Conservation (phyloP, 2,329 filamentous ascomycete species). For the Pyrenochaeta sp. region DNA sequence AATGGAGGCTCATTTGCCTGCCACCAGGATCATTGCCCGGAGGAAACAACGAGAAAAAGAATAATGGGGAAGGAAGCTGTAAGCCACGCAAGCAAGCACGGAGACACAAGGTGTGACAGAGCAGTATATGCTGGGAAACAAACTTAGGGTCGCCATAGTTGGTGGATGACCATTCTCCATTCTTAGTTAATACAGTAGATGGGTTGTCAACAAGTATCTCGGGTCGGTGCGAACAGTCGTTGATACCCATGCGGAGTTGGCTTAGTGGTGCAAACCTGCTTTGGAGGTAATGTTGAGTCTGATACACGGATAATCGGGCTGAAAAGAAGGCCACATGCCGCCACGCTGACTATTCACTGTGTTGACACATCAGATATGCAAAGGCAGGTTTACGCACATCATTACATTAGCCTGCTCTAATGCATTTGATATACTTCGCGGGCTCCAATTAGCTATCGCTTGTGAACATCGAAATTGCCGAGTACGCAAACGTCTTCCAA, state of each 20-base stretch:
- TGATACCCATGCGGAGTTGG: neutral
- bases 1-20: neutral
- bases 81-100: neutral
- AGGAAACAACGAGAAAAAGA: neutral
- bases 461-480: neutral
- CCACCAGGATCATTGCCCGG: neutral
- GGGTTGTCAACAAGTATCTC: neutral
- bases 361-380: neutral
- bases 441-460: neutral
- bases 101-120: constrained; percentile 33
- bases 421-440: neutral
- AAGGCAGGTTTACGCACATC: neutral
- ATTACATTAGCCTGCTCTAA: neutral
- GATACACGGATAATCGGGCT: neutral
- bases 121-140: constrained; percentile 34
- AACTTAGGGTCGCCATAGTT: constrained; percentile 21
- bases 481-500: neutral
- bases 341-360: neutral
- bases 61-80: neutral
- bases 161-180: constrained; percentile 16
- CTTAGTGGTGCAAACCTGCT: no score
- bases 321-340: neutral
- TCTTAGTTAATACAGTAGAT: neutral
- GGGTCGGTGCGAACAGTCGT: neutral
- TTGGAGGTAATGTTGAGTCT: no score